Percentiles rank a stretch among this genome's conserved stretches.
These are phyloP conservation scores for Chloranthus sessilifolius DNA, from an alignment of 164 flowering plant genomes.

Conservation along the genomic window DNA sequence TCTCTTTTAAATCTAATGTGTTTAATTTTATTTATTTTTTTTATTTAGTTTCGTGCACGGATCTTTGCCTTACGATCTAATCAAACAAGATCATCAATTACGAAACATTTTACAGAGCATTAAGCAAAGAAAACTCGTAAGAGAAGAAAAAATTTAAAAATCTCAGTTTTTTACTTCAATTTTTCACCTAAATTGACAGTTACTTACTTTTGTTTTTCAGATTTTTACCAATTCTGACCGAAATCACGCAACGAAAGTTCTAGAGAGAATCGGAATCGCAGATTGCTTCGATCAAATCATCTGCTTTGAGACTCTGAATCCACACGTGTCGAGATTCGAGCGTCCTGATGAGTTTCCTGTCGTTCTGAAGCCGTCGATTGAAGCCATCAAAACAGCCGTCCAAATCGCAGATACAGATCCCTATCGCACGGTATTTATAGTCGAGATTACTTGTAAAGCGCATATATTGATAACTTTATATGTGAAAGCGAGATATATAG, in stretches of 20 bases:
- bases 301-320: conserved; percentile 89
- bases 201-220: conserved; percentile 22
- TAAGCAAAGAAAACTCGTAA: conserved; percentile 65
- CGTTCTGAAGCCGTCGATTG: conserved; percentile 68
- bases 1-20: background rate
- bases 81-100: conserved; percentile 58
- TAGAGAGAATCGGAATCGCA: conserved; percentile 54
- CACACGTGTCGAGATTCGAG: conserved; percentile 42
- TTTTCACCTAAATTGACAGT: background rate
- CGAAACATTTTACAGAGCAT: conserved; percentile 57
- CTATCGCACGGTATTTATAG: conserved; percentile 69
- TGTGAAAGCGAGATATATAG: too few relatives aligned
- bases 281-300: conserved; percentile 83
- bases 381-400: conserved; percentile 66
- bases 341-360: conserved; percentile 68
- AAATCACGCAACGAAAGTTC: conserved; percentile 51
- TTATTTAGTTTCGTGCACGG: conserved; percentile 83
- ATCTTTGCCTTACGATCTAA: conserved; percentile 68
- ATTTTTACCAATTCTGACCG: conserved; percentile 82
- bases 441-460: too few relatives aligned
- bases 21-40: background rate
- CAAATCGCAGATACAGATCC: conserved; percentile 54
- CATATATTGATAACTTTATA: too few relatives aligned
- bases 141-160: background rate
- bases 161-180: background rate